phyloP scores from a whole-genome alignment of 2,329 filamentous ascomycete genomes.

The Pezicula neosporulosa region DNA sequence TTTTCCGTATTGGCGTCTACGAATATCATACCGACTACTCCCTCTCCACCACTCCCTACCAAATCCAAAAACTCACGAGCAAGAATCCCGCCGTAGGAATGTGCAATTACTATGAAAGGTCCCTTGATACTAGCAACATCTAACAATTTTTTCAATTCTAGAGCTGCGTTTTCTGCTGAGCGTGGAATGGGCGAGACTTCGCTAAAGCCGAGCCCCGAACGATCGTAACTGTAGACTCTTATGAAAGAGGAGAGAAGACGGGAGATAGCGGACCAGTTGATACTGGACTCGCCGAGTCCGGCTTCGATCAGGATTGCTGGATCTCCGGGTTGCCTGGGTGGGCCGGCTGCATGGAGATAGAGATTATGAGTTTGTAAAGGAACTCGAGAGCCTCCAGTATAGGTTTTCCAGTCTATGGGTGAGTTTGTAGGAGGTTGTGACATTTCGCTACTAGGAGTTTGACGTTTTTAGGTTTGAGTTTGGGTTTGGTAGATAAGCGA shows the following conservation, averaged over 20 bases:
- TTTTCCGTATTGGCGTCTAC: no score
- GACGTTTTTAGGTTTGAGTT: no score
- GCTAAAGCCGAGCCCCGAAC: conserved; percentile 17
- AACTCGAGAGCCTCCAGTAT: conserved; percentile 4
- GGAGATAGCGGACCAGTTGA: conserved; percentile 12
- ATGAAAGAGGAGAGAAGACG: conserved; percentile 13
- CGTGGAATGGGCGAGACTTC: not conserved
- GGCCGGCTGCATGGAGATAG: conserved; percentile 15
- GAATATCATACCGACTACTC: no score
- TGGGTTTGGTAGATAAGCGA: no score
- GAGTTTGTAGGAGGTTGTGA: no score
- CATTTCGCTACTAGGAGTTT: no score
- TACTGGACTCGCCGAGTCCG: conserved; percentile 10
- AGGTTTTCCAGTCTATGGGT: no score
- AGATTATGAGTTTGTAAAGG: conserved; percentile 14
- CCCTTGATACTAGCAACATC: not conserved
- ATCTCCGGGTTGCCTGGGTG: conserved; percentile 7
- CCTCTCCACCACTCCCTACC: no score
- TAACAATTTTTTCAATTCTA: not conserved
- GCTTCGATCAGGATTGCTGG: conserved; percentile 17
- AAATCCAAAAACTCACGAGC: conserved; percentile 1
- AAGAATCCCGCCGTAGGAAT: conserved; percentile 1
- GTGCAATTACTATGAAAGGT: conserved; percentile 1
- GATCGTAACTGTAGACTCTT: conserved; percentile 18
- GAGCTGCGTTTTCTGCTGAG: not conserved